phyloP scores from a whole-genome alignment of 2,329 filamentous ascomycete genomes.

The Monosporascus sp. region DNA sequence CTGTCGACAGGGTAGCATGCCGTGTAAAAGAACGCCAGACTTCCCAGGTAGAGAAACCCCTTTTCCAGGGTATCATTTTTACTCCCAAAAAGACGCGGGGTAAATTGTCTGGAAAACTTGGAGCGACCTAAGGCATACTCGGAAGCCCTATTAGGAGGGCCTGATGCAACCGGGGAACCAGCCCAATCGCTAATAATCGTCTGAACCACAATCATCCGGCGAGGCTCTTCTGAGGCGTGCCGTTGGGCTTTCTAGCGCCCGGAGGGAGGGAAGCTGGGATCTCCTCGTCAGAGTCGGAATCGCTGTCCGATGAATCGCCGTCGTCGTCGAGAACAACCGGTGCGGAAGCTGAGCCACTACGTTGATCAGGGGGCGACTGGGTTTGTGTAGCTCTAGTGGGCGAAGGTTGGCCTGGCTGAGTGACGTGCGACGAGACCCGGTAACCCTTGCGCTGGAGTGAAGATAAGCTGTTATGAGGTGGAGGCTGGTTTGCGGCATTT shows the following conservation, averaged over 20 bases:
- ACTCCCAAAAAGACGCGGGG: too few species aligned
- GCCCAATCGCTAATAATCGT: neutral
- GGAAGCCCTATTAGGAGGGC: too few species aligned
- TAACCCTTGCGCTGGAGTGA: slow-evolving; percentile 25
- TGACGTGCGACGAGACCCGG: slow-evolving; percentile 21
- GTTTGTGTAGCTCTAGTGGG: slow-evolving; percentile 4
- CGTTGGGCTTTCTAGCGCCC: slow-evolving; percentile 4
- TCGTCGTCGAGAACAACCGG: slow-evolving; percentile 22
- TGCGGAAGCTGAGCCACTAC: slow-evolving; percentile 14
- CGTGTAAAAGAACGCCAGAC: too few species aligned
- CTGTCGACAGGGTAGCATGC: too few species aligned
- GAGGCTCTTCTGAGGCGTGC: slow-evolving; percentile 2
- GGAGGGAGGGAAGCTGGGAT: slow-evolving; percentile 24
- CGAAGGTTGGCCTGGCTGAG: slow-evolving; percentile 5
- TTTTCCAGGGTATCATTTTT: too few species aligned
- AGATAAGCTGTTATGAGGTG: slow-evolving; percentile 18
- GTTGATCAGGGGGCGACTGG: slow-evolving; percentile 2
- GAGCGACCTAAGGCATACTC: too few species aligned
- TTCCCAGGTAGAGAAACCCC: too few species aligned
- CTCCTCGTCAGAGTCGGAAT: slow-evolving; percentile 19
- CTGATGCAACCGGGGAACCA: neutral
- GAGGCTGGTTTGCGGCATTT: neutral
- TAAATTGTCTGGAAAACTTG: too few species aligned
- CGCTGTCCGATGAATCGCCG: slow-evolving; percentile 6
- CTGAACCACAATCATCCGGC: slow-evolving; percentile 1